Evolutionary conservation across 1,284 basidiomycete genomes (phyloP).

Genomic region (Megacollybia platyphylla): DNA sequence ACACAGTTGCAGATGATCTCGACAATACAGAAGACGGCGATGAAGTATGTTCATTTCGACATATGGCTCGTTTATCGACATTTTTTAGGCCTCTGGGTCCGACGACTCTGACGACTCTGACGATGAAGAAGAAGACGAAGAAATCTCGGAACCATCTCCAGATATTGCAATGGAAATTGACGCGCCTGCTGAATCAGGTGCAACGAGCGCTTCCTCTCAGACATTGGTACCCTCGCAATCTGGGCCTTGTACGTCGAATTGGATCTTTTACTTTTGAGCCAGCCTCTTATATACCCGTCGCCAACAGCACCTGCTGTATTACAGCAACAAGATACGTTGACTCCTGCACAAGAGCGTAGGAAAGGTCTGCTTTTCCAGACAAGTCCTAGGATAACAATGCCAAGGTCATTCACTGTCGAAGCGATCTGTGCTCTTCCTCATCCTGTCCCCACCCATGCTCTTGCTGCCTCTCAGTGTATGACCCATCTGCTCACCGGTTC

Average conservation of each 20-base stretch:
- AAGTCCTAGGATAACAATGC: slow-evolving; percentile 13
- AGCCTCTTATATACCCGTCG: neutral
- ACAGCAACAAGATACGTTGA: slow-evolving; percentile 39
- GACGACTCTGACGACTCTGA: slow-evolving; percentile 50
- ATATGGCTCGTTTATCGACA: slow-evolving; percentile 4
- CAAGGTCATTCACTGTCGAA: slow-evolving; percentile 76
- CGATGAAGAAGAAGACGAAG: slow-evolving; percentile 36
- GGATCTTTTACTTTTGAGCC: neutral
- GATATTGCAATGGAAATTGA: neutral
- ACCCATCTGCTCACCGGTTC: slow-evolving; percentile 85
- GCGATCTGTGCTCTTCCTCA: slow-evolving; percentile 89
- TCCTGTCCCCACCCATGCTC: slow-evolving; percentile 75
- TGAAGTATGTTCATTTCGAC: slow-evolving; percentile 26
- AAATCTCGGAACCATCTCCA: slow-evolving; percentile 18
- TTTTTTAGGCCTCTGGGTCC: slow-evolving; percentile 28
- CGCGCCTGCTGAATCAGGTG: neutral
- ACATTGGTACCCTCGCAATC: slow-evolving; percentile 12
- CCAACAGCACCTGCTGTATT: slow-evolving; percentile 14
- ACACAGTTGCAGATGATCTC: slow-evolving; percentile 27
- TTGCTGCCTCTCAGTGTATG: slow-evolving; percentile 80
- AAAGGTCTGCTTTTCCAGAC: slow-evolving; percentile 23
- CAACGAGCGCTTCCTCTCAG: neutral
- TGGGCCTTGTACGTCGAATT: slow-evolving; percentile 10
- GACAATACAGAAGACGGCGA: slow-evolving; percentile 54
- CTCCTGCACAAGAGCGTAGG: slow-evolving; percentile 48